Percentiles rank a stretch among this genome's conserved stretches.
Evolutionary conservation across 148 eudicot species (phyloP).

Genomic region (Chenopodium suecicum): DNA sequence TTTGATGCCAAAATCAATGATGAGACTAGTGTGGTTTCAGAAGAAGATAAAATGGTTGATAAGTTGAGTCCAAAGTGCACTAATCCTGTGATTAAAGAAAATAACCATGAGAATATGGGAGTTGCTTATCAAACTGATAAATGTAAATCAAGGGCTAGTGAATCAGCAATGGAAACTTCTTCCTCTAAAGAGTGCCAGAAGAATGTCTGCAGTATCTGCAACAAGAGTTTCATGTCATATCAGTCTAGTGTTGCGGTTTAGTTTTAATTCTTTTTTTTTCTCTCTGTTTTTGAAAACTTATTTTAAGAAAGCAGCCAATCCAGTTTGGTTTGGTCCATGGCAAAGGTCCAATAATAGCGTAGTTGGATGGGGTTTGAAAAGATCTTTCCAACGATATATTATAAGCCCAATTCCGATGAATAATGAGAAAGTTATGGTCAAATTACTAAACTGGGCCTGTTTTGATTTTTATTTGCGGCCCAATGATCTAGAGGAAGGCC

Average conservation of each 20-base stretch:
- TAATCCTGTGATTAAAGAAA: neutral
- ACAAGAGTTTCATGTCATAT: constrained; percentile 30
- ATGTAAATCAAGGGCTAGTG: constrained; percentile 3
- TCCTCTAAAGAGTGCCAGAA: neutral
- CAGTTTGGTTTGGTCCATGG: too few relatives aligned
- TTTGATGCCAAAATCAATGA: neutral
- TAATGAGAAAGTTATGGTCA: too few relatives aligned
- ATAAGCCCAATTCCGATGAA: too few relatives aligned
- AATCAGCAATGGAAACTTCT: constrained; percentile 6
- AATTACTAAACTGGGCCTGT: too few relatives aligned
- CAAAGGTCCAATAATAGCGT: too few relatives aligned
- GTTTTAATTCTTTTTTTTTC: too few relatives aligned
- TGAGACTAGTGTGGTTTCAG: neutral
- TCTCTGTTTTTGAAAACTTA: too few relatives aligned
- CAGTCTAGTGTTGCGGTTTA: neutral
- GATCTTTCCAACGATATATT: too few relatives aligned
- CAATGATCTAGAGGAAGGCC: too few relatives aligned
- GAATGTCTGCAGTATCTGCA: constrained; percentile 27
- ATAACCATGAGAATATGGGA: neutral
- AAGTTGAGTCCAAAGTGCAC: neutral
- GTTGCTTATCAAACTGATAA: neutral
- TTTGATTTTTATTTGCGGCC: too few relatives aligned
- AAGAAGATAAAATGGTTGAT: neutral
- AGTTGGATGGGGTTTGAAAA: too few relatives aligned
- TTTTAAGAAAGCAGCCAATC: too few relatives aligned